Evolutionary conservation across 306 rosid genomes (phyloP).

Genomic region (Astragalus membranaceus): DNA sequence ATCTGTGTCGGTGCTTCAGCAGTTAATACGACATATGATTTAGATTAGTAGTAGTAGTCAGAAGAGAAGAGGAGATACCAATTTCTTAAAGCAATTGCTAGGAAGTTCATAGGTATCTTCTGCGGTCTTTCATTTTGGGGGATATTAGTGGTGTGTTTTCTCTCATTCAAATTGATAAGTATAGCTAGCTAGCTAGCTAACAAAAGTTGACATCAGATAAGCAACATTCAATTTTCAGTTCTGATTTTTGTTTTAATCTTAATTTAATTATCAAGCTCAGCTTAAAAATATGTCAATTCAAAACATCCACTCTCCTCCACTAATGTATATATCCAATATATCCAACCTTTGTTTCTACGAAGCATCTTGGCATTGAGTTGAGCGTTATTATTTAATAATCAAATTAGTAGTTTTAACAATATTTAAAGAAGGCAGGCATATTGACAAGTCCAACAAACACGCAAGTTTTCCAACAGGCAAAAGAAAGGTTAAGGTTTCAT

Average conservation of each 20-base stretch:
- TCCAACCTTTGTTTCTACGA: neutral
- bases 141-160: neutral
- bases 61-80: too few relatives aligned
- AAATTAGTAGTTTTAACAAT: too few relatives aligned
- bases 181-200: neutral
- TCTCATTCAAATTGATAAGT: neutral
- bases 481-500: constrained; percentile 25
- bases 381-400: too few relatives aligned
- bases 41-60: too few relatives aligned
- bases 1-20: too few relatives aligned
- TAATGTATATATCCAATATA: too few relatives aligned
- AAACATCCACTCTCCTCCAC: neutral
- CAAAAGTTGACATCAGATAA: neutral
- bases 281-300: neutral
- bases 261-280: neutral
- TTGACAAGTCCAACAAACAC: constrained; percentile 14
- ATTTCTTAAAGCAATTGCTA: neutral
- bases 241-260: neutral
- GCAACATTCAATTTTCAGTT: neutral
- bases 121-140: neutral
- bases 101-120: constrained; percentile 25
- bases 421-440: too few relatives aligned
- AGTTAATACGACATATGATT: too few relatives aligned
- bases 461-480: constrained; percentile 21
- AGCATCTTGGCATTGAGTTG: neutral